Conservation (phyloP, 441 rosid species). For the Gossypium schwendimanii region DNA sequence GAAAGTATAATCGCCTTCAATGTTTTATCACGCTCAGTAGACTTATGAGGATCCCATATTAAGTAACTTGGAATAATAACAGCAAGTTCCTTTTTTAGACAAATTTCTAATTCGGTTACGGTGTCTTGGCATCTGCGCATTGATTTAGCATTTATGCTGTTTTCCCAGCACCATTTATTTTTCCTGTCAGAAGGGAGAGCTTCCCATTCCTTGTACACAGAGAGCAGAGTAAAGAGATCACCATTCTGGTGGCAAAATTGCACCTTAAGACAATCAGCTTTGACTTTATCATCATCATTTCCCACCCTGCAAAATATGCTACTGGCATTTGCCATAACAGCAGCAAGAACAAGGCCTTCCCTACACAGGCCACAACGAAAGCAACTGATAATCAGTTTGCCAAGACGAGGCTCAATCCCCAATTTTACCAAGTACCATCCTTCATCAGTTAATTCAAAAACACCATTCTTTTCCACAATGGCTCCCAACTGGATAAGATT, state of each 20-base stretch:
- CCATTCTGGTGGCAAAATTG: conserved; percentile 73
- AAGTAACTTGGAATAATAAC: conserved; percentile 50
- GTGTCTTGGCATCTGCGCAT: conserved; percentile 83
- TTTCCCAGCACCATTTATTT: conserved; percentile 90
- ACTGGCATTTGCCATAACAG: conserved; percentile 84
- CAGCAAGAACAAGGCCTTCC: conserved; percentile 90
- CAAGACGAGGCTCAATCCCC: conserved; percentile 87
- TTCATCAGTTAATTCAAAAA: conserved; percentile 51
- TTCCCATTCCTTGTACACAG: conserved; percentile 80
- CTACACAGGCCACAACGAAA: conserved; percentile 39
- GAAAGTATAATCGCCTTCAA: conserved; percentile 62
- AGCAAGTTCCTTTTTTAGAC: conserved; percentile 57
- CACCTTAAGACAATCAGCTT: conserved; percentile 78
- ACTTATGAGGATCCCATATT: conserved; percentile 54
- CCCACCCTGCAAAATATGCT: conserved; percentile 92
- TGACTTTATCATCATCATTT: conserved; percentile 50
- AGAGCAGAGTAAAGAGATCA: conserved; percentile 79
- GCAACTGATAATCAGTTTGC: conserved; percentile 67
- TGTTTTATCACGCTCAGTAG: conserved; percentile 31
- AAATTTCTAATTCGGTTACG: conserved; percentile 56
- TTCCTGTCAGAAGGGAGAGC: conserved; percentile 36
- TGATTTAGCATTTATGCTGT: conserved; percentile 86
- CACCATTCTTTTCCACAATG: conserved; percentile 31
- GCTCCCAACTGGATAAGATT: conserved; percentile 85
- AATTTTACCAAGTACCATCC: conserved; percentile 64